Percentiles rank a stretch among this genome's conserved stretches.
These are phyloP conservation scores for Udeniomyces megalosporus DNA, from an alignment of 768 basidiomycete genomes.

Conservation along the genomic window DNA sequence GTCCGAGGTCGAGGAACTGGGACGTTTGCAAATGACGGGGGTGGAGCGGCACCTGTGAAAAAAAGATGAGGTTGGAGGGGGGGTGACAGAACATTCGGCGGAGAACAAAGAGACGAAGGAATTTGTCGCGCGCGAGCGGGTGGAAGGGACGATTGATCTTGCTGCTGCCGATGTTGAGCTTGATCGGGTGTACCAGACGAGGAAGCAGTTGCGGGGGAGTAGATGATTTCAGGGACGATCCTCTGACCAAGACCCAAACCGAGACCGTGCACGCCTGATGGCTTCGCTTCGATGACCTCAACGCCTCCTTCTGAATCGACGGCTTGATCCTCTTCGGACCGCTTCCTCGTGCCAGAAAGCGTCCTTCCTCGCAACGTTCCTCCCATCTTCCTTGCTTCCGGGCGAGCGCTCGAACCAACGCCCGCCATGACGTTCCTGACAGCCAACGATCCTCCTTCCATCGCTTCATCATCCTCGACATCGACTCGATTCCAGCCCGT, in stretches of 20 bases:
- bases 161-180: not conserved
- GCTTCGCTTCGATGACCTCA: too few relatives aligned
- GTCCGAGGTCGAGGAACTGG: too few relatives aligned
- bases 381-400: too few relatives aligned
- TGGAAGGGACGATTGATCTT: too few relatives aligned
- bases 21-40: not conserved
- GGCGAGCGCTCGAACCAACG: too few relatives aligned
- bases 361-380: not conserved
- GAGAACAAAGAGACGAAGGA: not conserved
- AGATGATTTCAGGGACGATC: not conserved
- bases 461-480: too few relatives aligned
- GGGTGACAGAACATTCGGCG: constrained; percentile 2
- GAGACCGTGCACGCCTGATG: too few relatives aligned
- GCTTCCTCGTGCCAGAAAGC: not conserved
- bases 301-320: too few relatives aligned
- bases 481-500: not conserved
- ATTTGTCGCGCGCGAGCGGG: not conserved
- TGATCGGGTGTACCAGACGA: not conserved
- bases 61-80: not conserved
- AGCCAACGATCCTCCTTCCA: not conserved
- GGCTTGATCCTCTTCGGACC: too few relatives aligned
- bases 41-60: not conserved
- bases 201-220: not conserved
- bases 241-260: not conserved
- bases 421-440: too few relatives aligned